Evolutionary conservation across 164 flowering plant genomes (phyloP).

Genomic region (Liriodendron chinense): DNA sequence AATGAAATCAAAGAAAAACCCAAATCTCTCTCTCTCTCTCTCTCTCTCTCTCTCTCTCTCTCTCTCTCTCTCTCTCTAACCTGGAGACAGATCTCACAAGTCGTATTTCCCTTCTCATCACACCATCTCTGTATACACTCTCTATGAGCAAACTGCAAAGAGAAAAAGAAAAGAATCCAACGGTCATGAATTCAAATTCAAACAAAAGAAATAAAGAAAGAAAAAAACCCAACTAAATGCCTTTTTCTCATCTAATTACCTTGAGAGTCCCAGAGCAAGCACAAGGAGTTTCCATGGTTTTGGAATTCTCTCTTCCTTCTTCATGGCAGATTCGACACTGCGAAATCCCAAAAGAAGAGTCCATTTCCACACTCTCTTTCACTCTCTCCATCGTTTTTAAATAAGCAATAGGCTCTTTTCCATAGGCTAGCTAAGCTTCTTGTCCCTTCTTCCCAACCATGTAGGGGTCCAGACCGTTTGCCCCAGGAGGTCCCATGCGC

Average conservation of each 20-base stretch:
- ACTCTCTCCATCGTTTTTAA: not conserved
- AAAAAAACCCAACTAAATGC: not conserved
- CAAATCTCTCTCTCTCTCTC: not conserved
- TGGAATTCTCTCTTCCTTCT: conserved; percentile 23
- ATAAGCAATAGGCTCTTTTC: too few relatives aligned
- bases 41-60: not conserved
- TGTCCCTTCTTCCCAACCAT: too few relatives aligned
- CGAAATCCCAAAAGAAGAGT: conserved; percentile 5
- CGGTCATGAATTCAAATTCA: not conserved
- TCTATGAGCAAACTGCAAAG: conserved; percentile 81
- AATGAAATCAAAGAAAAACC: not conserved
- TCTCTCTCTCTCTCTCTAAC: conserved; percentile 27
- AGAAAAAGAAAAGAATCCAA: not conserved
- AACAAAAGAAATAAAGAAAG: conserved; percentile 5
- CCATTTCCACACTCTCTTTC: conserved; percentile 29
- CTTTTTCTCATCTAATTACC: conserved; percentile 31
- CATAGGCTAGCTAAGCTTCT: too few relatives aligned
- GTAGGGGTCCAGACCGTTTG: too few relatives aligned
- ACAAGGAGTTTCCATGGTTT: conserved; percentile 75
- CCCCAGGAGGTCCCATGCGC: too few relatives aligned
- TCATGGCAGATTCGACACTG: conserved; percentile 93
- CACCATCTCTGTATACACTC: conserved; percentile 97
- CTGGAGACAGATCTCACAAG: conserved; percentile 92
- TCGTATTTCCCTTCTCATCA: conserved; percentile 78
- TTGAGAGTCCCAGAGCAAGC: conserved; percentile 89